These are phyloP conservation scores for Sphaerobolus stellatus DNA, from an alignment of 1,284 basidiomycete species.

Conservation along the genomic window DNA sequence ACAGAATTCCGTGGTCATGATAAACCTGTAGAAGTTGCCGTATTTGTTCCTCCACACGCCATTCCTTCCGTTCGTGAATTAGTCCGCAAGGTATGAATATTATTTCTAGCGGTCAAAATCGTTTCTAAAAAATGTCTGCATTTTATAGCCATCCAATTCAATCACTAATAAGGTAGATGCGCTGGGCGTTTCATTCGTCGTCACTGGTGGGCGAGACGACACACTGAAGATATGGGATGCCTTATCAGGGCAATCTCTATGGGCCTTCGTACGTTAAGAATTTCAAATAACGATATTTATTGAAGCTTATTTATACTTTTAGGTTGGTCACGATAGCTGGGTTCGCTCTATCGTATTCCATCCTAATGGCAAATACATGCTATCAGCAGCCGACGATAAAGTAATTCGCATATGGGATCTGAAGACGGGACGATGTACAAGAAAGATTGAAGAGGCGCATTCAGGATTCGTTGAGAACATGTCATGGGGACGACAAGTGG, in stretches of 20 bases:
- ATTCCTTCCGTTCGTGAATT: slow-evolving; percentile 69
- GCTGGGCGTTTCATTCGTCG: slow-evolving; percentile 54
- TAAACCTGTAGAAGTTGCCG: slow-evolving; percentile 80
- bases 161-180: slow-evolving; percentile 20
- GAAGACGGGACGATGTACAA: slow-evolving; percentile 74
- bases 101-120: not conserved
- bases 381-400: slow-evolving; percentile 90
- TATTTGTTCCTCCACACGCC: slow-evolving; percentile 76
- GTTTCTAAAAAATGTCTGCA: not conserved
- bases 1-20: slow-evolving; percentile 86
- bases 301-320: slow-evolving; percentile 7
- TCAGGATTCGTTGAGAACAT: slow-evolving; percentile 83
- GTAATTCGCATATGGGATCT: slow-evolving; percentile 90
- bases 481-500: slow-evolving; percentile 69
- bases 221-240: slow-evolving; percentile 87
- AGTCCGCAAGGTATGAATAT: slow-evolving; percentile 1
- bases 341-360: slow-evolving; percentile 81
- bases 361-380: slow-evolving; percentile 80
- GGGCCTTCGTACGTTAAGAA: slow-evolving; percentile 52
- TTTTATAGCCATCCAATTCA: slow-evolving; percentile 26
- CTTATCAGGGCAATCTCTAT: slow-evolving; percentile 71
- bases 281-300: not conserved
- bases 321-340: slow-evolving; percentile 85
- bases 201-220: slow-evolving; percentile 86
- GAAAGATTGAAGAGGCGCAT: slow-evolving; percentile 79